These are phyloP conservation scores for Cordia subcordata DNA, from an alignment of 257 asterid genomes.

Conservation along the genomic window DNA sequence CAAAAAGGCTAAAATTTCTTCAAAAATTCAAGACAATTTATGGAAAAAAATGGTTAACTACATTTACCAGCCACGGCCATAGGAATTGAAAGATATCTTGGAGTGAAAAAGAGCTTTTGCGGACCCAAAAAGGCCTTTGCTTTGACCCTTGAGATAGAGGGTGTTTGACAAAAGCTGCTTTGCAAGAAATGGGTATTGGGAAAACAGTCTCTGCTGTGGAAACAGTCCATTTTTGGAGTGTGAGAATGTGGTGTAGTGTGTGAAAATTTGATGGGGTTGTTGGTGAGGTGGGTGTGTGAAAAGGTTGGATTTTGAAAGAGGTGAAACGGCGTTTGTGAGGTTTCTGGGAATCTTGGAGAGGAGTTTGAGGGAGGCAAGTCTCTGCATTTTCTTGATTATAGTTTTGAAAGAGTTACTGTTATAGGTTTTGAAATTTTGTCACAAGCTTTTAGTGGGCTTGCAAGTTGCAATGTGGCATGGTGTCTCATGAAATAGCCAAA, in stretches of 20 bases:
- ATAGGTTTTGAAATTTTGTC: no score
- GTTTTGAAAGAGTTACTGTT: no score
- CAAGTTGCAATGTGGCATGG: no score
- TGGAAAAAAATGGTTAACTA: not conserved
- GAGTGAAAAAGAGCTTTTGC: constrained; percentile 12
- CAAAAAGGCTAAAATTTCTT: not conserved
- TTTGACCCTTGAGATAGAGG: constrained; percentile 6
- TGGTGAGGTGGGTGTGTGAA: constrained; percentile 2
- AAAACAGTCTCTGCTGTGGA: constrained; percentile 2
- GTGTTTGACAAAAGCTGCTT: constrained; percentile 3
- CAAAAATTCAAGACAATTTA: not conserved
- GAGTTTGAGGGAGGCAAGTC: constrained; percentile 9
- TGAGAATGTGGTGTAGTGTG: constrained; percentile 8
- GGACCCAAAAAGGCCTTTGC: constrained; percentile 12
- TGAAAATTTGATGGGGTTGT: constrained; percentile 11
- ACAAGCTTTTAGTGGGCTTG: no score
- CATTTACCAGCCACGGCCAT: constrained; percentile 16
- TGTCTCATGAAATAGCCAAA: no score
- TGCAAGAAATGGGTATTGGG: constrained; percentile 11
- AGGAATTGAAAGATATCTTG: constrained; percentile 12
- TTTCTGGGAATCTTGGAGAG: constrained; percentile 13
- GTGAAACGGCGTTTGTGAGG: constrained; percentile 3
- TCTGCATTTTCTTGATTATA: constrained; percentile 17
- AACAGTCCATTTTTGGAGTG: constrained; percentile 3
- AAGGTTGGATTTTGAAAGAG: constrained; percentile 1